These are phyloP conservation scores for Thinopyrum elongatum DNA, from an alignment of 176 grass and related monocot genomes.

Conservation along the genomic window DNA sequence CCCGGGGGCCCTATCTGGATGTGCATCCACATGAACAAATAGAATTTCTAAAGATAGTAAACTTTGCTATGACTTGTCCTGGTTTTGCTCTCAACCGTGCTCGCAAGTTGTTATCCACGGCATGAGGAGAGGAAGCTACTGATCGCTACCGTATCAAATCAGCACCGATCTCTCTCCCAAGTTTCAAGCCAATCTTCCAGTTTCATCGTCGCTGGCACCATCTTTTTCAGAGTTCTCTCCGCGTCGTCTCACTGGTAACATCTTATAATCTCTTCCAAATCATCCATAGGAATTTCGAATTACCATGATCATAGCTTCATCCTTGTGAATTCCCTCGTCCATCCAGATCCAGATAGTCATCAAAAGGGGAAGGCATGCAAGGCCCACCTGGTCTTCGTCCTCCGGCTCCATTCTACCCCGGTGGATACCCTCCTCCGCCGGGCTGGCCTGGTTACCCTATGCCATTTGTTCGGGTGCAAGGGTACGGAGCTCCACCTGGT, in stretches of 20 bases:
- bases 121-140: background rate
- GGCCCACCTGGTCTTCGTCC: background rate
- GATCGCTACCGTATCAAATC: background rate
- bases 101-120: background rate
- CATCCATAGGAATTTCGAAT: background rate
- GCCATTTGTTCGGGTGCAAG: background rate
- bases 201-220: background rate
- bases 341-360: background rate
- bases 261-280: background rate
- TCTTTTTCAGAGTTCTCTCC: background rate
- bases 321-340: background rate
- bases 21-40: background rate
- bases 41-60: conserved; percentile 27
- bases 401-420: background rate
- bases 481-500: background rate
- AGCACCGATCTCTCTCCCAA: background rate
- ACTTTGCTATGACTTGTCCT: background rate
- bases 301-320: background rate
- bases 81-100: background rate
- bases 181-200: background rate
- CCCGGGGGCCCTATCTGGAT: background rate
- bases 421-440: background rate
- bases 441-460: conserved; percentile 13
- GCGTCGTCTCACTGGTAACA: background rate
- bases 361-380: background rate